Evolutionary conservation across 768 basidiomycete species (phyloP).

Genomic region (Mycena rosella): DNA sequence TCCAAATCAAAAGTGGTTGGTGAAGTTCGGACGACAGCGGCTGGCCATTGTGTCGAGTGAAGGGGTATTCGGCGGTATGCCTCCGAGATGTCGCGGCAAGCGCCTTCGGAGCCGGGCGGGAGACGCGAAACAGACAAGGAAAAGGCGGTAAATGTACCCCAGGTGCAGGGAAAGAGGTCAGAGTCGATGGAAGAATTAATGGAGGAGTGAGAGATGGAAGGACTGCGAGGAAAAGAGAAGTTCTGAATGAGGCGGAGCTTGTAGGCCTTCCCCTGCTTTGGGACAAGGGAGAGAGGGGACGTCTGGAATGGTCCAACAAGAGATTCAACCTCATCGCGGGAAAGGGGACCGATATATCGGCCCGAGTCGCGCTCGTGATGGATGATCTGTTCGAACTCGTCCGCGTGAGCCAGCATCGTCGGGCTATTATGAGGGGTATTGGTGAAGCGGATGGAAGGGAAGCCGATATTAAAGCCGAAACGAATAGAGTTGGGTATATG

Average conservation of each 20-base stretch:
- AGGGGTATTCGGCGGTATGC: conserved; percentile 20
- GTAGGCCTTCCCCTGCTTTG: conserved; percentile 36
- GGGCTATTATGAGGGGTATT: conserved; percentile 38
- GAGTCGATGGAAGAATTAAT: conserved; percentile 43
- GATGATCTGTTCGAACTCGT: conserved; percentile 24
- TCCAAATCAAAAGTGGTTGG: conserved; percentile 17
- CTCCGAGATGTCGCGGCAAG: conserved; percentile 19
- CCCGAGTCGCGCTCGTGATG: conserved; percentile 29
- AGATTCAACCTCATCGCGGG: conserved; percentile 25
- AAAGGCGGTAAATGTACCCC: conserved; percentile 46
- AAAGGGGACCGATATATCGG: conserved; percentile 38
- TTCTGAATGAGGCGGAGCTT: conserved; percentile 44
- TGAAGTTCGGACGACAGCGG: conserved; percentile 39
- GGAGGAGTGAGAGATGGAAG: conserved; percentile 15
- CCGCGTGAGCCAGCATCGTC: conserved; percentile 2
- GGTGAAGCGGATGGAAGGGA: conserved; percentile 33
- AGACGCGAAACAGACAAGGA: conserved; percentile 31
- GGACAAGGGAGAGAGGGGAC: conserved; percentile 43
- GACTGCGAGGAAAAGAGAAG: conserved; percentile 37
- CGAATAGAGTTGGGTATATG: conserved; percentile 31
- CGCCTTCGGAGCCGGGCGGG: conserved; percentile 44
- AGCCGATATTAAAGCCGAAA: conserved; percentile 39
- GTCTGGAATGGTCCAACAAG: conserved; percentile 47
- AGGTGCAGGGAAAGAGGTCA: conserved; percentile 48
- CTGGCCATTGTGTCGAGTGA: conserved; percentile 51